Evolutionary conservation across 2,329 filamentous ascomycete genomes (phyloP), one percentile per base, ranked within the genome.

Genomic region (Pleurostoma richardsiae): DNA sequence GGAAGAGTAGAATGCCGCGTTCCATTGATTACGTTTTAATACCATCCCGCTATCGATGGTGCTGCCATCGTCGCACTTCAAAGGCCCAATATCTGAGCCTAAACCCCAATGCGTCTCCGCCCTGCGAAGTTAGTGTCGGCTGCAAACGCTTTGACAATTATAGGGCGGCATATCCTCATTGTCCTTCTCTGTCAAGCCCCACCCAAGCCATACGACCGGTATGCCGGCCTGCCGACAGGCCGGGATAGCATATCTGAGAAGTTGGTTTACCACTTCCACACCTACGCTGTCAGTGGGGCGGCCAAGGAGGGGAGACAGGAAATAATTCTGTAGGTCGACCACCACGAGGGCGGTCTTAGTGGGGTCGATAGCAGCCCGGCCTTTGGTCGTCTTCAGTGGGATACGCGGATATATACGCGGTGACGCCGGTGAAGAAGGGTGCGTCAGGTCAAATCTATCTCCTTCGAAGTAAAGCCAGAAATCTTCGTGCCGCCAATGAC

Each of bases 301-400:
- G 6, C 49, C 43, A 28, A 53, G 30, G n/a, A 28, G 10, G 10
- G 46, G 44, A 19, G 51, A 49, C 5, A 51, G 49, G 41, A 51
- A 51, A 36, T 49, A 49, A 29, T 53, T 53, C 30, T 49, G 42
- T 31, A 51, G 44, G 40, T 53, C 49, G 27, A 53, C 29, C 1
- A 51, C 44, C 8, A 53, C 45, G 3, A 51, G 51, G 2, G 49
- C 51, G 10, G 49, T 44, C 46, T 47, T 46, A 19, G 27, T 6
- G 3, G 46, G 49, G 30, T 43, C 42, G 27, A 49, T 36, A 8
- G 44, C 40, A 4, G 47, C 41, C 19, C 11, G 27, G 19, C 7
- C 39, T n/a, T 42, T 49, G 3, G 49, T 49, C n/a, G 43, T 49
- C 10, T 38, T 11, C 19, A 51, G 47, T 10, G 29, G 33, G 19